These are phyloP conservation scores for Stachybotrys chlorohalonatus DNA, from an alignment of 2,329 filamentous ascomycete species.

Conservation along the genomic window DNA sequence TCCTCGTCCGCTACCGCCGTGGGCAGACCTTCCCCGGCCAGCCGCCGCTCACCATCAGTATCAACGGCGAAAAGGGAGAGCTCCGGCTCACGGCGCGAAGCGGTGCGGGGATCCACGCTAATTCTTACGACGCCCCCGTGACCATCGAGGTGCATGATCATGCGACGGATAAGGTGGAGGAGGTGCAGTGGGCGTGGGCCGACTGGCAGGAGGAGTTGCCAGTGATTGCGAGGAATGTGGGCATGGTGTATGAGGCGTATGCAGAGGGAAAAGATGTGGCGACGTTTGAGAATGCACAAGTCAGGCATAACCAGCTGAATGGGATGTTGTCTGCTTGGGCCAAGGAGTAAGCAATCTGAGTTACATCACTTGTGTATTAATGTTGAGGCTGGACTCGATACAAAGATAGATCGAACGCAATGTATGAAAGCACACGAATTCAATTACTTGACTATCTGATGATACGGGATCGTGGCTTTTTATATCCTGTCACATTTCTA, in stretches of 20 bases:
- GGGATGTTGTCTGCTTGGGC: neutral
- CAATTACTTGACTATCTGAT: neutral
- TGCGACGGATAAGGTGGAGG: constrained; percentile 31
- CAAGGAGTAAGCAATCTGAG: neutral
- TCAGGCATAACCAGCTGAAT: neutral
- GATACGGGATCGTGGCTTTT: neutral
- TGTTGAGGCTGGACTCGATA: too few relatives aligned
- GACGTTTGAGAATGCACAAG: constrained; percentile 30
- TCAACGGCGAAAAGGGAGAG: constrained; percentile 43
- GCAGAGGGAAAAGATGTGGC: constrained; percentile 22
- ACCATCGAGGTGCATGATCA: constrained; percentile 42
- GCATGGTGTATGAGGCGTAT: constrained; percentile 46
- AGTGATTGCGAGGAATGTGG: constrained; percentile 37
- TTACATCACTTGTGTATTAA: too few relatives aligned
- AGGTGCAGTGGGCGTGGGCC: constrained; percentile 33
- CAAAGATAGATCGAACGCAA: too few relatives aligned
- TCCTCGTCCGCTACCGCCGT: constrained; percentile 34
- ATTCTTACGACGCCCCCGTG: constrained; percentile 26
- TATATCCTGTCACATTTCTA: neutral
- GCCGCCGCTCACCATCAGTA: constrained; percentile 35
- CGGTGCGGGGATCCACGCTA: constrained; percentile 17
- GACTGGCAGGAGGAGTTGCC: constrained; percentile 38
- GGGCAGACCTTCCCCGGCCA: constrained; percentile 39
- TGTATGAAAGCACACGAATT: too few relatives aligned
- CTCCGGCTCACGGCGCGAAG: constrained; percentile 26